Conservation (phyloP, 345 rosid species). For the Tarenaya hassleriana region DNA sequence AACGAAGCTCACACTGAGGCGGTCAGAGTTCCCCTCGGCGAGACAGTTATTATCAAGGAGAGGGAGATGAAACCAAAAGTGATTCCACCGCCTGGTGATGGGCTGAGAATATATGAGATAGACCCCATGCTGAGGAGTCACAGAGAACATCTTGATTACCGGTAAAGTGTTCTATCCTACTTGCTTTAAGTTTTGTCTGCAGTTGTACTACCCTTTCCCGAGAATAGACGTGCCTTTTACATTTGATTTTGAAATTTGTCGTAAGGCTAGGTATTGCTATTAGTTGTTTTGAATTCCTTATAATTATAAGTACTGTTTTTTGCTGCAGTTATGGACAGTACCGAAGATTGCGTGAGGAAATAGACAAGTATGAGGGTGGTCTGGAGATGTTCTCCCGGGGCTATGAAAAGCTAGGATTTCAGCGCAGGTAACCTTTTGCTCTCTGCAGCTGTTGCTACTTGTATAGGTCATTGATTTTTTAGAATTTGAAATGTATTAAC, state of each 20-base stretch:
- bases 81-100: slow-evolving; percentile 70
- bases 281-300: slow-evolving; percentile 14
- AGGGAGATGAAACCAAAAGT: slow-evolving; percentile 32
- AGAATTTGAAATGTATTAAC: no score
- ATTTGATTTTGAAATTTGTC: slow-evolving; percentile 1
- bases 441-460: neutral
- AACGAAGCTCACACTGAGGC: slow-evolving; percentile 23
- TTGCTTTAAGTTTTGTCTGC: slow-evolving; percentile 11
- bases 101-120: slow-evolving; percentile 74
- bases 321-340: slow-evolving; percentile 55
- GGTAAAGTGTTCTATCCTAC: slow-evolving; percentile 33
- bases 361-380: slow-evolving; percentile 83
- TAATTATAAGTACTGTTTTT: slow-evolving; percentile 8
- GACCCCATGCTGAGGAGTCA: slow-evolving; percentile 59
- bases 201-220: neutral
- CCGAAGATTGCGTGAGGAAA: slow-evolving; percentile 57
- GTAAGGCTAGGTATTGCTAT: neutral
- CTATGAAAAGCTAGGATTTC: slow-evolving; percentile 84
- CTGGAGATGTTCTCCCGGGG: slow-evolving; percentile 90
- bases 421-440: slow-evolving; percentile 44
- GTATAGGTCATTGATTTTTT: neutral
- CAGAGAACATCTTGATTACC: slow-evolving; percentile 71
- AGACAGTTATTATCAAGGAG: slow-evolving; percentile 21
- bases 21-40: slow-evolving; percentile 24
- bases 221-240: slow-evolving; percentile 7